Evolutionary conservation across 169 alveolate species (phyloP).

Genomic region (Perkinsus chesapeaki): DNA sequence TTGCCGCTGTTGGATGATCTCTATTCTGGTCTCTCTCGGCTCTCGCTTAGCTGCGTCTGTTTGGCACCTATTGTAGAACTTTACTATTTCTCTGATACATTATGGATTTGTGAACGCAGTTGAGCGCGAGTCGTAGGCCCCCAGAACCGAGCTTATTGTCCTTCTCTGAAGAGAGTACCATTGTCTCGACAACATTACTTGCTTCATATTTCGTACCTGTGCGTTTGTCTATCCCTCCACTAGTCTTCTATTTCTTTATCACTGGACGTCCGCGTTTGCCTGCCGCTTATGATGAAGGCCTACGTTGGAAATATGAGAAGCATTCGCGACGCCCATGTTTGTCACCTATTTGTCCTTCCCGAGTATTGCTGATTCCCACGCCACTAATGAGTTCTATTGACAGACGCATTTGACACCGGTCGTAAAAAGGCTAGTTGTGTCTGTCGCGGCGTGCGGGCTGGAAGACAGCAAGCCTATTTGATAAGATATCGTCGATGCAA

Average conservation of each 20-base stretch:
- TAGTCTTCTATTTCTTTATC: neutral
- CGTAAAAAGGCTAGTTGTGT: no score
- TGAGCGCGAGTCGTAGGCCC: neutral
- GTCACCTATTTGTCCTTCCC: neutral
- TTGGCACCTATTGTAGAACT: neutral
- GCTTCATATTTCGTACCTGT: neutral
- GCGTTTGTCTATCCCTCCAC: neutral
- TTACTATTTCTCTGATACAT: neutral
- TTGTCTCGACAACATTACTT: neutral
- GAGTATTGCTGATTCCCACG: neutral
- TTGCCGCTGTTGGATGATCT: neutral
- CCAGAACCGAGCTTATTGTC: neutral
- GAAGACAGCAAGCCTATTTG: no score
- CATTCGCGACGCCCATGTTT: neutral
- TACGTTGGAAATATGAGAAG: neutral
- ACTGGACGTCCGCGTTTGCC: neutral
- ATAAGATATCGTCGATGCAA: no score
- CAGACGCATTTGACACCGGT: neutral
- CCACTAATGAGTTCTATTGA: no score
- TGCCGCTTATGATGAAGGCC: neutral
- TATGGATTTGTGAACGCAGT: slow-evolving; percentile 1
- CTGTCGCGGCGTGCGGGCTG: no score
- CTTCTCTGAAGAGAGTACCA: neutral
- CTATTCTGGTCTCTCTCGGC: neutral
- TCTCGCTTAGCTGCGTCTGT: neutral